Evolutionary conservation across 148 eudicot species (phyloP), one percentile per base, ranked within the genome.

Genomic region (Linanthus parryae): DNA sequence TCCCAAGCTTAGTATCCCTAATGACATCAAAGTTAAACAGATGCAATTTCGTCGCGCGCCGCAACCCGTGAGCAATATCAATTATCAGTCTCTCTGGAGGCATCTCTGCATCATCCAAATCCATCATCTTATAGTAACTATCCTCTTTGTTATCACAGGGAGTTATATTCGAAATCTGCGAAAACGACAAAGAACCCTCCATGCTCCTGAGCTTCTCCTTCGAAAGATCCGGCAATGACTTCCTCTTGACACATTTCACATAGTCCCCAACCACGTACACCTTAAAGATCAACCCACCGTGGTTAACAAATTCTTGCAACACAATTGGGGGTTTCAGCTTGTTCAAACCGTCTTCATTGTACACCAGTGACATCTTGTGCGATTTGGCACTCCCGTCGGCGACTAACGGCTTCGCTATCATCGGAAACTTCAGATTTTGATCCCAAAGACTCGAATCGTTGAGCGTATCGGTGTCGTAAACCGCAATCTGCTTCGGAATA

Each of bases 11-110:
- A 21, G 52, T 58, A 19, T 85, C 90, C 63, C 72, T 71, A 51
- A 89, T 89, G 77, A 89, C 63, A 48, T 89, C 94, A 30, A 89
- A 89, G 52, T 89, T 89, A 24, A 89, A 89, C 27, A 89, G 79
- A 62, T 73, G 56, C 45, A 89, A 68, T 45, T 62, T 57, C 61
- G 74, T 35, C 3, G 67, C 75, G 39, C 49, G 43, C 44, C 72
- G 58, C 73, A 88, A 44, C 8, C 56, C 74, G 17, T 40, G 48
- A 0, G 96, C 89, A 37, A 53, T 53, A 38, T 35, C 42, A 24
- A 16, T 53, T 21, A 53, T 35, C 20, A 53, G 24, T 3, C 19
- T 37, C 57, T 53, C 55, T 0, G 80, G 85, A 2, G 91, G 91
- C 80, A 79, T 68, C 48, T 73, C 85, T 11, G 62, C 71, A 15